phyloP scores from a whole-genome alignment of 208 protist species.

The Porcisia deanei region DNA sequence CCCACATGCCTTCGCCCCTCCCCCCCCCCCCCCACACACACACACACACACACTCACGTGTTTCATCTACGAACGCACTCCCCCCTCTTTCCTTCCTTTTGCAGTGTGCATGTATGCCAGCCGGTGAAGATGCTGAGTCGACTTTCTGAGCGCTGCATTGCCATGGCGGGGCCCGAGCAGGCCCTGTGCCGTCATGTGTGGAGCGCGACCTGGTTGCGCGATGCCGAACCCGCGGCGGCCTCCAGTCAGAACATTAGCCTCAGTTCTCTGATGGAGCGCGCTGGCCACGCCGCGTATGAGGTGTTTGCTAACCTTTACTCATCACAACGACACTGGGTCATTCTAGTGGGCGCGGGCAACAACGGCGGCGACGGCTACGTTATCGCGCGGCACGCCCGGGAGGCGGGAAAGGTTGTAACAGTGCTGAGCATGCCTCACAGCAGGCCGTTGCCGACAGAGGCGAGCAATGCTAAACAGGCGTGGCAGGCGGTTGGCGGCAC shows the following conservation, averaged over 20 bases:
- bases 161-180: conserved; percentile 24
- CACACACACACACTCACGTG: neutral
- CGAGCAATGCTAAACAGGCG: conserved; percentile 40
- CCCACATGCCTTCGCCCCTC: too few species aligned
- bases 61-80: neutral
- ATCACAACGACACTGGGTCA: conserved; percentile 52
- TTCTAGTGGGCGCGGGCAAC: conserved; percentile 83
- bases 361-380: conserved; percentile 89
- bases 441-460: conserved; percentile 63
- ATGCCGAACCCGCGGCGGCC: conserved; percentile 64
- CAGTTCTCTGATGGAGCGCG: conserved; percentile 68
- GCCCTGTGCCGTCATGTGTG: conserved; percentile 42
- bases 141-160: conserved; percentile 27
- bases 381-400: conserved; percentile 58
- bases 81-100: conserved; percentile 13
- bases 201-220: conserved; percentile 70
- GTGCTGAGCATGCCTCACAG: conserved; percentile 57
- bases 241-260: conserved; percentile 53
- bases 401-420: conserved; percentile 43
- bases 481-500: conserved; percentile 43
- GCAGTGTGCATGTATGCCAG: neutral
- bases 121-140: conserved; percentile 16
- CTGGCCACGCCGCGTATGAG: conserved; percentile 58
- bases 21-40: too few species aligned
- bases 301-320: conserved; percentile 44